phyloP scores from a whole-genome alignment of 2,329 filamentous ascomycete species.

The Elsinoe arachidis region DNA sequence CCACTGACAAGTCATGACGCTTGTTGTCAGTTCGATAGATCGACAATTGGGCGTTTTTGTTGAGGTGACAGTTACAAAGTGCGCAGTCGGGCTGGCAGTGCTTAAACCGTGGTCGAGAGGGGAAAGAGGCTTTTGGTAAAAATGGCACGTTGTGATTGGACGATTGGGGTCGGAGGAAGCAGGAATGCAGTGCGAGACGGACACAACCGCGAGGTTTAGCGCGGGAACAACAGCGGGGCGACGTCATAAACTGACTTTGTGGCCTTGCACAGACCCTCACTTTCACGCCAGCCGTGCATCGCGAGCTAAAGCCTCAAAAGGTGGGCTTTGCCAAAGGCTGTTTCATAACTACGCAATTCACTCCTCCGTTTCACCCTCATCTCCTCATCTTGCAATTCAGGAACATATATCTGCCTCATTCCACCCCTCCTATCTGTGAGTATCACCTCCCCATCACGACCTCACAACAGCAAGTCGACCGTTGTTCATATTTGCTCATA shows the following conservation, averaged over 20 bases:
- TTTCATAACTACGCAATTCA: background rate
- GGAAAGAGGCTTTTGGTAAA: constrained; percentile 6
- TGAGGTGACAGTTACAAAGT: background rate
- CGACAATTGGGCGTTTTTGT: constrained; percentile 5
- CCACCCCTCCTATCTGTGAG: background rate
- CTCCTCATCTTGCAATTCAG: background rate
- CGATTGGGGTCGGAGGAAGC: background rate
- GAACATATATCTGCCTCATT: background rate
- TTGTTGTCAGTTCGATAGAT: background rate
- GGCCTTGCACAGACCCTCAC: no score
- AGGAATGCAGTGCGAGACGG: background rate
- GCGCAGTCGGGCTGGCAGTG: background rate
- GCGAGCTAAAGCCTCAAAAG: background rate
- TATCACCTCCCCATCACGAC: background rate
- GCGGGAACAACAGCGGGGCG: background rate
- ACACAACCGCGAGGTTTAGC: background rate
- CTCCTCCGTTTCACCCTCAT: constrained; percentile 10
- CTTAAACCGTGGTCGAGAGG: constrained; percentile 11
- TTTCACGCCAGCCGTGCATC: background rate
- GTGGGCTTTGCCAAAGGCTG: background rate
- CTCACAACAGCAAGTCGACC: background rate
- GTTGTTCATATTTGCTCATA: constrained; percentile 5
- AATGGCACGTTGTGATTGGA: background rate
- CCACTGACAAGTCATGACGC: background rate
- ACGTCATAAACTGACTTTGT: background rate